These are phyloP conservation scores for Gossypium herbaceum DNA, from an alignment of 345 rosid genomes.

Conservation along the genomic window DNA sequence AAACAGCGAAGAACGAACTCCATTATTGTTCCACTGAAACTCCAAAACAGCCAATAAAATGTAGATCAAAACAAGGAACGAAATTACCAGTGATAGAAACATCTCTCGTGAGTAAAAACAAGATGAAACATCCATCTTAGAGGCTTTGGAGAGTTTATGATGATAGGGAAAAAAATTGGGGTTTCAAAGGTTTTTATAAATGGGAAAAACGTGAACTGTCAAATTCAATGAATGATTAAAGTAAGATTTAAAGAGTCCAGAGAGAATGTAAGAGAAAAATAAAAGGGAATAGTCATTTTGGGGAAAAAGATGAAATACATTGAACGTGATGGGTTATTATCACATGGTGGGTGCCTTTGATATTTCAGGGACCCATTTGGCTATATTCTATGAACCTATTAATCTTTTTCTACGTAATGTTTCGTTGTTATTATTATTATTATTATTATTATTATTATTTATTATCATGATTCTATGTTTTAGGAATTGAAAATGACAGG, in stretches of 20 bases:
- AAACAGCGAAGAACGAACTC: neutral
- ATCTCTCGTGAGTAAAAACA: neutral
- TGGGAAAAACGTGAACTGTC: neutral
- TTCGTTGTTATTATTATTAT: too few species aligned
- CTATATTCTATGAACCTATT: neutral
- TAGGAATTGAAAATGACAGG: neutral
- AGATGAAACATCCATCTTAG: constrained; percentile 1
- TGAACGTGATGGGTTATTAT: neutral
- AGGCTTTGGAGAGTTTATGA: neutral
- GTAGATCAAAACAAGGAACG: neutral
- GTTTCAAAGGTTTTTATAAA: neutral
- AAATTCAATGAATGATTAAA: neutral
- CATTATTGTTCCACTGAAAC: constrained; percentile 2
- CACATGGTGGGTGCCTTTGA: neutral
- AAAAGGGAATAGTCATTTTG: neutral
- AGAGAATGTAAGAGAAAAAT: neutral
- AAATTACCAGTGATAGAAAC: neutral
- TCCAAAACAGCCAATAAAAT: neutral
- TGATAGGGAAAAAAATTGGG: neutral
- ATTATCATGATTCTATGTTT: neutral
- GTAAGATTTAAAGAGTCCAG: neutral
- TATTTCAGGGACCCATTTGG: neutral
- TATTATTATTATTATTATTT: neutral
- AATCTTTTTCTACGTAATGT: neutral
- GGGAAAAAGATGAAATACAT: too few species aligned